phyloP scores from a whole-genome alignment of 805 yeast genomes.

The Clavispora santaluciae region DNA sequence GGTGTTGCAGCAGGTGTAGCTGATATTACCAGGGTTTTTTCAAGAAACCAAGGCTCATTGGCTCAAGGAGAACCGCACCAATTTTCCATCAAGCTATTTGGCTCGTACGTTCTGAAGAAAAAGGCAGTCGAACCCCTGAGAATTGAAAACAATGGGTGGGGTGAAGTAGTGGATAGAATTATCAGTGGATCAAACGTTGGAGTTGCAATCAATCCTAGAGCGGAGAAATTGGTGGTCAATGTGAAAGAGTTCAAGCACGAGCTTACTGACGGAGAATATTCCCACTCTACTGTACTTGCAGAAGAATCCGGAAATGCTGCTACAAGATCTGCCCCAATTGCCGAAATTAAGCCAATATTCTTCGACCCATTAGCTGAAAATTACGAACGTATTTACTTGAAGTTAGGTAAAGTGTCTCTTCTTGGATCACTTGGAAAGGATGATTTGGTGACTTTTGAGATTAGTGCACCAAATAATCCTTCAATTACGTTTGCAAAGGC shows the following conservation, averaged over 20 bases:
- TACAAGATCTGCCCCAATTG: conserved; percentile 46
- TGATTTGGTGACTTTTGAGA: conserved; percentile 49
- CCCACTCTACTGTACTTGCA: neutral
- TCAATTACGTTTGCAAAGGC: conserved; percentile 59
- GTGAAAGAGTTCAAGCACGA: conserved; percentile 67
- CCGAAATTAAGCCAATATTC: conserved; percentile 59
- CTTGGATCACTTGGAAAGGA: conserved; percentile 25
- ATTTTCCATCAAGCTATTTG: conserved; percentile 65
- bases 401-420: conserved; percentile 47
- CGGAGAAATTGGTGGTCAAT: conserved; percentile 63
- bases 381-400: conserved; percentile 57
- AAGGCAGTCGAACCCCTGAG: conserved; percentile 12
- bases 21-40: conserved; percentile 75
- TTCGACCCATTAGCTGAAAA: conserved; percentile 59
- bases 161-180: conserved; percentile 74
- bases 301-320: conserved; percentile 15
- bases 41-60: conserved; percentile 56
- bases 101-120: conserved; percentile 52
- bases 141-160: conserved; percentile 71
- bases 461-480: conserved; percentile 48
- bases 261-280: conserved; percentile 17
- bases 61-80: conserved; percentile 63
- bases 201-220: conserved; percentile 76
- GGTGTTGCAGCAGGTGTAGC: conserved; percentile 89
- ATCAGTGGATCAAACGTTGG: conserved; percentile 71